A percentile compares a stretch with the other conserved stretches of the same genome.
phyloP scores from a whole-genome alignment of 2,329 filamentous ascomycete genomes.

The Aspergillus sp. region DNA sequence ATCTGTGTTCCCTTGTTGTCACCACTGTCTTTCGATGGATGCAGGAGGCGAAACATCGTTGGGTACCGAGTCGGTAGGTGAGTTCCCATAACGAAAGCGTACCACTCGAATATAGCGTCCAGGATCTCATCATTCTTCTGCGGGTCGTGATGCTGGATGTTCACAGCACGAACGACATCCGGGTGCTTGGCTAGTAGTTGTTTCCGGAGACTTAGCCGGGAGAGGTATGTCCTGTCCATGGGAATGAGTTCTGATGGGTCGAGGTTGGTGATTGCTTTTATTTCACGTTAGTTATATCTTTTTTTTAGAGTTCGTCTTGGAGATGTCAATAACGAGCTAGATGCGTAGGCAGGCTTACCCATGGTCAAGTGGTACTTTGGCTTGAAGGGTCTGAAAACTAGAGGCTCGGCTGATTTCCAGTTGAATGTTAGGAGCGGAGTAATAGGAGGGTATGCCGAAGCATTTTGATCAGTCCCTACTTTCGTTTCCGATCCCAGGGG shows the following conservation, averaged over 20 bases:
- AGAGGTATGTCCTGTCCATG: conserved; percentile 60
- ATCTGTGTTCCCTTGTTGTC: conserved; percentile 18
- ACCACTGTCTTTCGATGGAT: too few species aligned
- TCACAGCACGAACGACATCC: conserved; percentile 41
- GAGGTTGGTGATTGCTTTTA: conserved; percentile 53
- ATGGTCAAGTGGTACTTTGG: conserved; percentile 64
- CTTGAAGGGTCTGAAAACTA: conserved; percentile 59
- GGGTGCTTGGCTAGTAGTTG: conserved; percentile 47
- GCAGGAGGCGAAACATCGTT: conserved; percentile 47
- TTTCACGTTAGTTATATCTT: background rate
- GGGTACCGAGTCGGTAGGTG: conserved; percentile 61
- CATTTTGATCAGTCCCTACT: background rate
- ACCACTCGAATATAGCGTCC: conserved; percentile 56
- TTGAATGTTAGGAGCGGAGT: conserved; percentile 51
- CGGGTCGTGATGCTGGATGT: conserved; percentile 24
- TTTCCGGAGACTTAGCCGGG: conserved; percentile 52
- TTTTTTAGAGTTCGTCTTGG: conserved; percentile 9
- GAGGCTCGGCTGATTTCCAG: conserved; percentile 51
- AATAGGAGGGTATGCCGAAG: conserved; percentile 26
- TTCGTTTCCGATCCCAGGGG: background rate
- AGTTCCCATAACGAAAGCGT: conserved; percentile 52
- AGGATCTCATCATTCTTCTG: conserved; percentile 36
- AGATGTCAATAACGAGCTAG: background rate
- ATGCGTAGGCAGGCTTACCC: conserved; percentile 43
- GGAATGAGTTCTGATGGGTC: conserved; percentile 55